phyloP scores from a whole-genome alignment of 495 filamentous ascomycete genomes.

The Lasiosphaeria ovina region DNA sequence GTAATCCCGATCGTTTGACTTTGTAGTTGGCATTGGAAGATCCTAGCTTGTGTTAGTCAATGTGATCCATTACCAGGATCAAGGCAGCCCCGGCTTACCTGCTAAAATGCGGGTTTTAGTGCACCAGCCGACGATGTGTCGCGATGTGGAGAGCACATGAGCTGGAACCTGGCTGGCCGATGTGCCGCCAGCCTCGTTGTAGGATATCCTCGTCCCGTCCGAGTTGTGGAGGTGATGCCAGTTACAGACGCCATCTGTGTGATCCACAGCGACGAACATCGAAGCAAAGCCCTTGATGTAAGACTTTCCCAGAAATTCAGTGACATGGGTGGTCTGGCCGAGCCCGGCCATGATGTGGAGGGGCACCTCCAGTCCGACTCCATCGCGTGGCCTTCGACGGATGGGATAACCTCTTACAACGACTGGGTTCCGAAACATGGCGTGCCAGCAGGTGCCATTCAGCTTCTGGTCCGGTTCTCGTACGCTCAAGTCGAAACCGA shows the following conservation, averaged over 20 bases:
- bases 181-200: neutral
- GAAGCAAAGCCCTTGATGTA: conserved; percentile 4
- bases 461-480: neutral
- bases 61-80: neutral
- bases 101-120: neutral
- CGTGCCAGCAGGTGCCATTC: conserved; percentile 39
- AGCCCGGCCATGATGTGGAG: conserved; percentile 3
- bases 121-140: conserved; percentile 1
- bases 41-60: neutral
- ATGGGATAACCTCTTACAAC: conserved; percentile 38
- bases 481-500: too few relatives aligned
- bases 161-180: neutral
- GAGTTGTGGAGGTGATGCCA: conserved; percentile 1
- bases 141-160: neutral
- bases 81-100: neutral
- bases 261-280: neutral
- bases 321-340: neutral
- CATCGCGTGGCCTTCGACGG: neutral
- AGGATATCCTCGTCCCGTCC: neutral
- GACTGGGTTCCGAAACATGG: conserved; percentile 35
- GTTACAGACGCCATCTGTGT: neutral
- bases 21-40: neutral
- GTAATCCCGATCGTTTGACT: conserved; percentile 12
- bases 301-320: neutral
- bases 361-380: conserved; percentile 1